These are phyloP conservation scores for Pseudopediastrum boryanum DNA, from an alignment of 139 green algal species.

Conservation along the genomic window DNA sequence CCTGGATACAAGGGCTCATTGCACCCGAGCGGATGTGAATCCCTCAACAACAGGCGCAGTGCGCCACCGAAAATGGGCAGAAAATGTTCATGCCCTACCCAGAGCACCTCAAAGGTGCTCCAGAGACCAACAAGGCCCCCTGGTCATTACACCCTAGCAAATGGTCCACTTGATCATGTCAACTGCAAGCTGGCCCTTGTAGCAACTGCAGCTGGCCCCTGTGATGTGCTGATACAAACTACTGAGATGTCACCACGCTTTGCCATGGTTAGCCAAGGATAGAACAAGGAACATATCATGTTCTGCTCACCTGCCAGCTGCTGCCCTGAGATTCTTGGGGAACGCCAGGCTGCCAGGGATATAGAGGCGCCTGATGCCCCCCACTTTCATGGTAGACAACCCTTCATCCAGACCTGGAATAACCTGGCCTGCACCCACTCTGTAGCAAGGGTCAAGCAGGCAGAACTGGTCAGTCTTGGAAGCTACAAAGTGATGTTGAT, in stretches of 20 bases:
- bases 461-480: too few relatives aligned
- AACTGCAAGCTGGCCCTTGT: too few relatives aligned
- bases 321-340: constrained; percentile 85
- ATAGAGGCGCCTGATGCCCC: constrained; percentile 89
- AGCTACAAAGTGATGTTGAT: too few relatives aligned
- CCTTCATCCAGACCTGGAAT: constrained; percentile 89
- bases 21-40: too few relatives aligned
- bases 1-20: too few relatives aligned
- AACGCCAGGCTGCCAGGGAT: constrained; percentile 93
- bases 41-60: too few relatives aligned
- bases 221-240: neutral
- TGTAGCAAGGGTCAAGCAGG: too few relatives aligned
- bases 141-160: neutral
- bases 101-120: too few relatives aligned
- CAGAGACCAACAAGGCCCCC: neutral
- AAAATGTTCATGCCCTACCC: too few relatives aligned
- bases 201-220: neutral
- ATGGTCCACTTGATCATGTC: too few relatives aligned
- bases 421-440: constrained; percentile 55
- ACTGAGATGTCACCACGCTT: neutral
- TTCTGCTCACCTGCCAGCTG: constrained; percentile 48
- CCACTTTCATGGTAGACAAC: constrained; percentile 84
- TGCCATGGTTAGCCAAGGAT: neutral
- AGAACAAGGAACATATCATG: neutral
- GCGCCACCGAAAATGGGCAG: too few relatives aligned